Percentiles rank a stretch among this genome's conserved stretches.
Evolutionary conservation across 2,329 filamentous ascomycete species (phyloP).

Genomic region (Trichoderma arundinaceum): DNA sequence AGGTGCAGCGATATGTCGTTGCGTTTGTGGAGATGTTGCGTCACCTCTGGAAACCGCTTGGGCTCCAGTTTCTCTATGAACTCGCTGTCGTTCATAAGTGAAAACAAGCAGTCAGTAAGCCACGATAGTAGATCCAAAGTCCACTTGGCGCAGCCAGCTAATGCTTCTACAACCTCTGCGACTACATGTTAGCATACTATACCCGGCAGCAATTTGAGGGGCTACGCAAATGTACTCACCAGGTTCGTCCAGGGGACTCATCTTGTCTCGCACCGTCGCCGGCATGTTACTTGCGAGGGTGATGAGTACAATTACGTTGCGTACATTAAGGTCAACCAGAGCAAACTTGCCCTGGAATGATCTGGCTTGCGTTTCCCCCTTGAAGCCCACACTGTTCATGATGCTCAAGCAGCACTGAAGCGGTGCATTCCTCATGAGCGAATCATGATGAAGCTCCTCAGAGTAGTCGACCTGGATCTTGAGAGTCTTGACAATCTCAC

Average conservation of each 20-base stretch:
- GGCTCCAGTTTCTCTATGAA: constrained; percentile 58
- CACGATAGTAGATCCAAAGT: constrained; percentile 71
- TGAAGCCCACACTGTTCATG: constrained; percentile 77
- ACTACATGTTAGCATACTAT: constrained; percentile 15
- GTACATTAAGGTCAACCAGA: constrained; percentile 74
- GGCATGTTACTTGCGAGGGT: constrained; percentile 66
- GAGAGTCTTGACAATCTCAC: constrained; percentile 70
- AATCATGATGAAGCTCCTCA: constrained; percentile 72
- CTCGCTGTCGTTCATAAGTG: constrained; percentile 57
- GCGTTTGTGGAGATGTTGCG: constrained; percentile 57
- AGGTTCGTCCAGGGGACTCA: constrained; percentile 66
- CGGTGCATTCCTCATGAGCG: constrained; percentile 72
- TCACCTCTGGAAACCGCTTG: constrained; percentile 56
- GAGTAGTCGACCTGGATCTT: constrained; percentile 82
- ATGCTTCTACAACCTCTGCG: constrained; percentile 71
- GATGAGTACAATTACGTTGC: constrained; percentile 71
- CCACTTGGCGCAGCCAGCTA: constrained; percentile 81
- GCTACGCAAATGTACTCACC: constrained; percentile 40
- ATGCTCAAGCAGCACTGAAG: constrained; percentile 80
- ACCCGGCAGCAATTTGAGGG: background rate
- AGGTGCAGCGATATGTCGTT: constrained; percentile 66
- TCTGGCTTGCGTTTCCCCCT: constrained; percentile 65
- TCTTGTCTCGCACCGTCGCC: constrained; percentile 58
- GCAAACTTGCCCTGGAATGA: constrained; percentile 75
- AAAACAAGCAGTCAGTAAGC: constrained; percentile 64